Evolutionary conservation across 139 green algal genomes (phyloP), one percentile per base, ranked within the genome.

Genomic region (Coelastrella sp.): DNA sequence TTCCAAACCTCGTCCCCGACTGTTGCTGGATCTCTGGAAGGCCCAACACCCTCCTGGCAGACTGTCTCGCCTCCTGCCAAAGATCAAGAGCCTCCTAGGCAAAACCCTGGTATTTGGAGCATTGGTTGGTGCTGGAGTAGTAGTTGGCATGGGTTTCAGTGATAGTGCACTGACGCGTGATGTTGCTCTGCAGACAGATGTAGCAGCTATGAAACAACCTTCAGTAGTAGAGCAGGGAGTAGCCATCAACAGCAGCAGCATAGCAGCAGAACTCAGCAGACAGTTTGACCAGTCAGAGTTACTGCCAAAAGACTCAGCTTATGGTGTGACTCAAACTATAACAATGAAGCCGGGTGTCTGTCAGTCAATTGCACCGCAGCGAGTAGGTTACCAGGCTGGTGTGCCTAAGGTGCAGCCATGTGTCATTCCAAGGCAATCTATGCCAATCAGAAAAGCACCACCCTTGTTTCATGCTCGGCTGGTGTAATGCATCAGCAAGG

Each of bases 11-110:
- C 34, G 34, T 1, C 66, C 66, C 19, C 34, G 19, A 5, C 35
- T 74, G 34, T 27, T 74, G 66, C 3, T 32, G 34, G 66, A 45
- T 13, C 34, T 74, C 9, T 74, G 66, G 66, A 45, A 48, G 23
- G 66, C 66, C 23, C 66, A 74, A 40, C 66, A 74, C 4, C 66
- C 66, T 2, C 66, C 66, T 9, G 66, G 66, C 9, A 25, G 66
- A 19, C 66, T 74, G 30, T 74, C 66, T 27, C 66, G 66, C 13
- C 8, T 48, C 9, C 3, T 74, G 9, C 66, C 66, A 0, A 15
- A 7, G 21, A 13, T 74, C 30, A 32, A 48, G 4, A 45, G 27
- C 4, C 66, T 74, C 11, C 9, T 74, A 21, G 34, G 34, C 34
- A 38, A 48, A 8, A 74, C 66, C 15, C 34, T 74, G 3, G 34